Base-by-base conservation (phyloP, 2,329 filamentous ascomycete genomes). In the Colletotrichum somersetense region DNA sequence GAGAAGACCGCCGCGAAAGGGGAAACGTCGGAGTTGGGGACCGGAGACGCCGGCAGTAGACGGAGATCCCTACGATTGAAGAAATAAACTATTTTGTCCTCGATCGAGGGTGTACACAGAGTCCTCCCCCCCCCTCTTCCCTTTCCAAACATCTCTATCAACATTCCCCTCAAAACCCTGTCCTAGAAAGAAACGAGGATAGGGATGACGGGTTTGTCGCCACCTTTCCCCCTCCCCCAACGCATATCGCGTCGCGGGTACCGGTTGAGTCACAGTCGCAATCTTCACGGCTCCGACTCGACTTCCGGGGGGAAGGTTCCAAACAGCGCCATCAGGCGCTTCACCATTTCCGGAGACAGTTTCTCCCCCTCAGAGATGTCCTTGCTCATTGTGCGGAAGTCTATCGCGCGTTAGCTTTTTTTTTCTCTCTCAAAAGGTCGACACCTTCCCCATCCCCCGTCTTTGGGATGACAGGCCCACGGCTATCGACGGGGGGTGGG, bases 321-420 rank as follows among this genome's bases (percentile, higher is more conserved):
- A 74, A 82, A 82, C 57, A 82, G 67, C 5, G 79, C 78, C 80
- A 82, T 82, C 50, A 81, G 65, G 62, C 81, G 80, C 74, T 78
- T 58, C 2, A 75, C 76, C 26, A 80, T 76, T 8, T 71, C 75
- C 20, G 74, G 63, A 0, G 73, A 73, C 14, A 81, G 72, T 64
- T 77, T 75, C 67, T 77, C 77, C 1, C 77, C 79, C 7, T 74
- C 74, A 4, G 74, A 71, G 1, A 75, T 75, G 6, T 75, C 75
- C 74, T 81, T 81, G 65, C 77, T 74, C 58, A 82, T 72, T 76
- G 80, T 81, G 8, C 80, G 77, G 63, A 81, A 82, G 71, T 81
- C 80, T 81, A 20, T n/a, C 10, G 6, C 10, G 65, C 46, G 46
- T 74, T 23, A 74, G 71, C 38, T 18, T 30, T 48, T 5, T 26